These are phyloP conservation scores for Geum urbanum DNA, from an alignment of 306 rosid genomes.

Conservation along the genomic window DNA sequence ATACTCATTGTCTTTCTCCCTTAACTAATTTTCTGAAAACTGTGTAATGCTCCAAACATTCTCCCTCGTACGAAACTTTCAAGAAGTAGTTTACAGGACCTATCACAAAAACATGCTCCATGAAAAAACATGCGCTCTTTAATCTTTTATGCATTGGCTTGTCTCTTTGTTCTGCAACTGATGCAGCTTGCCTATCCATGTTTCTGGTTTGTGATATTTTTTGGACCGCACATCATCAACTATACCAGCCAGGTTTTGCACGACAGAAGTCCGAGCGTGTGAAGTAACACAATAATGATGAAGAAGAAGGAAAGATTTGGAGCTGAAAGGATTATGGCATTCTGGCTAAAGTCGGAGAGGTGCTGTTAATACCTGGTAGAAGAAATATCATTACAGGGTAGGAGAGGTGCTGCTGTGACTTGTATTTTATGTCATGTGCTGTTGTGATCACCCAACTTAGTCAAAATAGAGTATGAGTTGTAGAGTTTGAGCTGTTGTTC, in stretches of 20 bases:
- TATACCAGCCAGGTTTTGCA: slow-evolving; percentile 82
- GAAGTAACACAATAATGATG: slow-evolving; percentile 30
- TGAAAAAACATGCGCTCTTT: slow-evolving; percentile 1
- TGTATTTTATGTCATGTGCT: slow-evolving; percentile 9
- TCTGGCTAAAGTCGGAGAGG: background rate
- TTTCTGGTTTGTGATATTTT: slow-evolving; percentile 38
- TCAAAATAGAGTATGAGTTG: slow-evolving; percentile 9
- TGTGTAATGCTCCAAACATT: too few species aligned
- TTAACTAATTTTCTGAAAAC: background rate
- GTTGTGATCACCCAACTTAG: slow-evolving; percentile 11
- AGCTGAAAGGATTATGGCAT: slow-evolving; percentile 1
- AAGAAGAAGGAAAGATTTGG: slow-evolving; percentile 14
- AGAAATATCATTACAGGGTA: slow-evolving; percentile 13
- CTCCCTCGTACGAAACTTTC: background rate
- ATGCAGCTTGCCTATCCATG: slow-evolving; percentile 33
- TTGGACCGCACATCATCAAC: slow-evolving; percentile 26
- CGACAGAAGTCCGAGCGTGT: slow-evolving; percentile 59
- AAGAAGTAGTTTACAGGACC: background rate
- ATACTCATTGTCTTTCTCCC: background rate
- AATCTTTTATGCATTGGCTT: background rate
- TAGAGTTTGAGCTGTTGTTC: background rate
- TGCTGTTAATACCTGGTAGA: slow-evolving; percentile 8
- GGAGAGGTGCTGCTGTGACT: slow-evolving; percentile 11
- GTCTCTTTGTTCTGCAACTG: slow-evolving; percentile 32
- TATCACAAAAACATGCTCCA: background rate